Evolutionary conservation across 345 rosid species (phyloP), one percentile per base, ranked within the genome.

Genomic region (Arabis hirsuta): DNA sequence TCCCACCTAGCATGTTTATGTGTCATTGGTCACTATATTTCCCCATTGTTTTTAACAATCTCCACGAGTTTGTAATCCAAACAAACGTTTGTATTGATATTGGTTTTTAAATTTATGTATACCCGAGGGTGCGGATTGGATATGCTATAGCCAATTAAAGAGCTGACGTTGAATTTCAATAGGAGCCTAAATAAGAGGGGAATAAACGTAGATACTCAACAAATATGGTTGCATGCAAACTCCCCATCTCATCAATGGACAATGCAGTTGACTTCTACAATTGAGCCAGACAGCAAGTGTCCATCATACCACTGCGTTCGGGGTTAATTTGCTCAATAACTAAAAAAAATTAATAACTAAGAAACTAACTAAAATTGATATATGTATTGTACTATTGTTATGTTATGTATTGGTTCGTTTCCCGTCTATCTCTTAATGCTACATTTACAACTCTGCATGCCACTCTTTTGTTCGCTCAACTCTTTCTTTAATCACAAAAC

Each of bases 171-270:
- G 53, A 38, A 34, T 11, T 24, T 41, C 27, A 41, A 38, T 13
- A 9, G 20, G 19, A 41, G 57, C 45, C 70, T 72, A 32, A 22
- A 10, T 10, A 41, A 7, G 27, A 50, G 22, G 12, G 65, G 13
- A 48, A 73, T n/a, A 39, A 16, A 47, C 65, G 13, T 52, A 42
- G 34, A 13, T 61, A 10, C 20, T 7, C 16, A 29, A 64, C 36
- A 16, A 46, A 72, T 39, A 27, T 19, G 62, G 32, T 42, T 73
- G 78, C 77, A 65, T 65, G 66, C 77, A 74, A 59, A 5, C 22
- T 59, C 54, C 66, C 50, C 55, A 55, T 62, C 48, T 51, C 67
- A 65, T 72, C 61, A 67, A 67, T 67, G 65, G 24, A 13, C 41
- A 43, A 48, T 48, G 32, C 9, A 64, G 70, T 66, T 74, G 78